These are phyloP conservation scores for Fragilariopsis cylindrus DNA, from an alignment of 108 stramenopile genomes.

Conservation along the genomic window DNA sequence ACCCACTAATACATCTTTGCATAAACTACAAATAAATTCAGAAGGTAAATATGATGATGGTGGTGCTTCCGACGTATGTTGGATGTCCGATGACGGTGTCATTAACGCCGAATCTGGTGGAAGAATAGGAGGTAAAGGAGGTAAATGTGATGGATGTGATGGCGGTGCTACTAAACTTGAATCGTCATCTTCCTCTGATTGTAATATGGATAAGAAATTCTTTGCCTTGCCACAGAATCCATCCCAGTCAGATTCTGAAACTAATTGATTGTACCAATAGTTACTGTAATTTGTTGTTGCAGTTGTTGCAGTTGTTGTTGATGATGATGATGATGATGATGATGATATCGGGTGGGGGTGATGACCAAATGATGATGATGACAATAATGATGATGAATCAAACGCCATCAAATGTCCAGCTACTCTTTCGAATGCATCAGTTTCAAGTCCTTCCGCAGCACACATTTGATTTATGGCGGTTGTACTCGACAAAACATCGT, in stretches of 20 bases:
- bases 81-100: neutral
- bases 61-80: no score
- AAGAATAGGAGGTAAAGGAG: conserved; percentile 30
- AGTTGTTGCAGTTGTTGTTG: neutral
- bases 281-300: neutral
- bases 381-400: neutral
- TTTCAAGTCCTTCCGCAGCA: neutral
- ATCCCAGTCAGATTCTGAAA: conserved; percentile 37
- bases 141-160: neutral
- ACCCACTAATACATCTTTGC: conserved; percentile 43
- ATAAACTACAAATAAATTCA: conserved; percentile 32
- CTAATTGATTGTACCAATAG: conserved; percentile 29
- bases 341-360: no score
- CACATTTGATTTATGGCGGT: no score
- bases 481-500: neutral
- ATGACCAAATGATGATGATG: no score
- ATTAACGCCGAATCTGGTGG: conserved; percentile 9
- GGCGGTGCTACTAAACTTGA: no score
- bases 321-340: no score
- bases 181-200: neutral
- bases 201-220: conserved; percentile 8
- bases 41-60: conserved; percentile 9
- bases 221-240: conserved; percentile 18
- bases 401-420: conserved; percentile 17
- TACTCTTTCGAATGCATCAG: conserved; percentile 21